Evolutionary conservation across 1,284 basidiomycete species (phyloP), one percentile per base, ranked within the genome.

Genomic region (Rhodotorula mucilaginosa): DNA sequence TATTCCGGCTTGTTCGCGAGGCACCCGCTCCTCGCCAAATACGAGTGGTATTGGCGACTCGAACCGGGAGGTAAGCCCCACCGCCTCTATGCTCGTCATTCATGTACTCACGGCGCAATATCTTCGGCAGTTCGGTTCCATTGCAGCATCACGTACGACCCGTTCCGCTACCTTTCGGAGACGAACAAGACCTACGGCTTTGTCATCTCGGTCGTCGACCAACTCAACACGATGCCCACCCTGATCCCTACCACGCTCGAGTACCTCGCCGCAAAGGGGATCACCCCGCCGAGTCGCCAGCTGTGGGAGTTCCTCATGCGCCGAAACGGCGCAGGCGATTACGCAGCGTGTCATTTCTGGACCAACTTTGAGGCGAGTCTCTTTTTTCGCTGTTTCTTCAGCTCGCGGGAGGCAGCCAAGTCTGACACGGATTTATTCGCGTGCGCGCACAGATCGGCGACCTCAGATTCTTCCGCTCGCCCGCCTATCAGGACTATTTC

Each of bases 31-130:
- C 64, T 78, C 31, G 61, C 66, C 31, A 78, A 81, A 68, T 80
- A 81, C 64, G 79, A 82, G 63, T 82, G 80, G 77, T 82, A 81
- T 64, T 82, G 81, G 81, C 74, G 81, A 13, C 78, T 82, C 29
- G 81, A 82, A 72, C 81, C 81, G n/a, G 77, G 77, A 15, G 80
- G 81, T 75, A 66, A 77, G 72, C 12, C 39, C 39, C 39, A 44
- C 34, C 57, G n/a, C 19, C n/a, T 16, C 13, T 23, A 23, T 5
- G 56, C 34, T 19, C 18, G 15, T 5, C 16, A 18, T 52, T 46
- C 6, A 3, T 16, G 15, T 18, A n/a, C 23, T 23, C 6, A 13
- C 19, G 8, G 29, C 58, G 23, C 48, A 4, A 8, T 46, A 65
- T 68, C 18, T 0, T n/a, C 31, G 13, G 60, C 70, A 73, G 76